Evolutionary conservation across 148 eudicot species (phyloP).

Genomic region (Pharnaceum exiguum): DNA sequence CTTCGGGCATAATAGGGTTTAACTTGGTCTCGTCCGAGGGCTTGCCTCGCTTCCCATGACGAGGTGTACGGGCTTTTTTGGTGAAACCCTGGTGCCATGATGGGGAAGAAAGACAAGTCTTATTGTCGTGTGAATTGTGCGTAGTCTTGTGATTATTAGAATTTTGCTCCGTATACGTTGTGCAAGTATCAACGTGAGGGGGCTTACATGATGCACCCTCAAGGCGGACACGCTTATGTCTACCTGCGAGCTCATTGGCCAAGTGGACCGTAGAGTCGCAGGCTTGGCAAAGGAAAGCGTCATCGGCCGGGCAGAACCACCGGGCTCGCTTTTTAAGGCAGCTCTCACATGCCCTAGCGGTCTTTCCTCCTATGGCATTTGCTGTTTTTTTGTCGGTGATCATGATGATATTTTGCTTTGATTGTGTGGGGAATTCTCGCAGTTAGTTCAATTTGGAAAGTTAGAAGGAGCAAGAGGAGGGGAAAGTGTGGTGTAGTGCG

Average conservation of each 20-base stretch:
- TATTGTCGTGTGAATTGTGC: no score
- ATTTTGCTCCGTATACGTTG: no score
- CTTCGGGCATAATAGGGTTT: background rate
- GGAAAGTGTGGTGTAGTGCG: no score
- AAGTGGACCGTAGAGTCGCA: conserved; percentile 58
- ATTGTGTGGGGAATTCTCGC: no score
- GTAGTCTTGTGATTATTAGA: no score
- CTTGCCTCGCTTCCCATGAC: background rate
- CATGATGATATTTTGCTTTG: background rate
- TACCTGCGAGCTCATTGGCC: conserved; percentile 53
- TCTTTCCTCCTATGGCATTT: conserved; percentile 41
- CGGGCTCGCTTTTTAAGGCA: conserved; percentile 46
- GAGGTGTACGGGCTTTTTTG: conserved; percentile 17
- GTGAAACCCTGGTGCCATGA: conserved; percentile 14
- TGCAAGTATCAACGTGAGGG: no score
- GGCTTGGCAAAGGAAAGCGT: conserved; percentile 63
- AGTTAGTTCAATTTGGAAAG: no score
- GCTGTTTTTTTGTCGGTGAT: conserved; percentile 16
- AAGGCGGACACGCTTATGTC: conserved; percentile 49
- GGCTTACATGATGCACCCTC: conserved; percentile 14
- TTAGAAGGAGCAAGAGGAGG: no score
- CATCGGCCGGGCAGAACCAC: conserved; percentile 62
- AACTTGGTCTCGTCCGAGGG: background rate
- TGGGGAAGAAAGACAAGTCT: background rate
- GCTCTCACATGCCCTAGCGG: conserved; percentile 56